Base-by-base conservation (phyloP, 306 rosid species). In the Quercus engelmannii region DNA sequence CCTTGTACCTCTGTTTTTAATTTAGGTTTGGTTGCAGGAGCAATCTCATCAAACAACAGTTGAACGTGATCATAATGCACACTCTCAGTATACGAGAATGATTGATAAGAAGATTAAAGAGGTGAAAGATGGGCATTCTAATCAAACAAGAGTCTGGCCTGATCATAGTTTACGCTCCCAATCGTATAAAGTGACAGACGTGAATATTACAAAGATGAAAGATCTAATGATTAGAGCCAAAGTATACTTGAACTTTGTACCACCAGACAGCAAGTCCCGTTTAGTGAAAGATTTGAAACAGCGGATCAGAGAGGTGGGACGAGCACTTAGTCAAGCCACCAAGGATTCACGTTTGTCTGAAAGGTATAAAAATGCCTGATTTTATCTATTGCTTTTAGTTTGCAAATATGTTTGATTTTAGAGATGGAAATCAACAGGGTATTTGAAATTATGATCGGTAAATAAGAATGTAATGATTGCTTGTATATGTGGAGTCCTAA, bases 211-310 rank as follows among this genome's bases (percentile, higher is more conserved):
- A 71, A 92, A 93, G 86, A 91, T 96, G 83, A 90, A 76, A 81
- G 98, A 96, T 91, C 96, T 93, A 85, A 79, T 96, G 75, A 77
- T 96, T 76, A 89, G 92, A 87, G 99, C 94, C 82, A 90, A 74
- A 87, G 93, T 88, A 80, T 96, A 96, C 86, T 76, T 93, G 88
- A 71, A 71, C 55, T 86, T 93, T 79, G 74, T 86, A 73, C 92
- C 96, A 23, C 97, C 94, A 73, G 76, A 76, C 78, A 91, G 94
- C 81, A 89, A 83, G 79, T 86, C 96, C 10, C 96, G 82, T 82
- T 76, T 90, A 77, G 87, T 83, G 82, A 96, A 86, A 89, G 99
- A 96, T 86, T 87, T 96, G 87, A 93, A 78, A 87, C 82, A 86
- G 80, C 86, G 92, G 69, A 86, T 90, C 69, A 93, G 78, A 90